Conservation (phyloP, 371 early-diverging fungal species). For the Entomophthora muscae region DNA sequence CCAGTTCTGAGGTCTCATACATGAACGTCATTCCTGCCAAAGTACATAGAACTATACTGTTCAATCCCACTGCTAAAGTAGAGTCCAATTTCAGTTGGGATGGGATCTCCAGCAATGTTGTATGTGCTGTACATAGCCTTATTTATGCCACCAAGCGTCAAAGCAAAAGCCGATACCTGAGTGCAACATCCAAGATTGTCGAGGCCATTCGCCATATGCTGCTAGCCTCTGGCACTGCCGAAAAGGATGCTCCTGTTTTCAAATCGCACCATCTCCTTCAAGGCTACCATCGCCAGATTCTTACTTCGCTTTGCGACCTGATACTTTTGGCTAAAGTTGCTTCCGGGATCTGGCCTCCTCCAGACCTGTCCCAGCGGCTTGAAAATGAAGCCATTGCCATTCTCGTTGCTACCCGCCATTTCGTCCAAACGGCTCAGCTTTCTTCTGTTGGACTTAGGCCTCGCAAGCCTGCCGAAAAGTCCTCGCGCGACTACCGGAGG, state of each 20-base stretch:
- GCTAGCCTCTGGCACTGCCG: slow-evolving; percentile 52
- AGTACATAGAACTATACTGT: background rate
- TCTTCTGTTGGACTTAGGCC: slow-evolving; percentile 27
- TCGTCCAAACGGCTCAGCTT: slow-evolving; percentile 52
- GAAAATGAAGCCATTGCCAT: slow-evolving; percentile 38
- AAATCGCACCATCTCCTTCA: slow-evolving; percentile 39
- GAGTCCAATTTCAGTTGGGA: slow-evolving; percentile 32
- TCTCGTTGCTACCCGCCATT: slow-evolving; percentile 47
- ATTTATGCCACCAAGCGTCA: slow-evolving; percentile 31
- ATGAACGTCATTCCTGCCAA: slow-evolving; percentile 4
- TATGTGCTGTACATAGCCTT: slow-evolving; percentile 39
- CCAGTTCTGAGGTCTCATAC: background rate
- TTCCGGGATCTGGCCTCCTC: slow-evolving; percentile 60
- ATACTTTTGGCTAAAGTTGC: slow-evolving; percentile 72
- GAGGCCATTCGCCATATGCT: slow-evolving; percentile 71
- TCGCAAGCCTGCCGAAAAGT: background rate
- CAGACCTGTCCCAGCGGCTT: slow-evolving; percentile 45
- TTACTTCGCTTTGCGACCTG: slow-evolving; percentile 59
- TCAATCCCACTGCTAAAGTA: background rate
- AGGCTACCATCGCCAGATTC: slow-evolving; percentile 58
- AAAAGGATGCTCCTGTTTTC: slow-evolving; percentile 40
- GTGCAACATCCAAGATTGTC: slow-evolving; percentile 32
- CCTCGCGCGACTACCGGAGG: background rate
- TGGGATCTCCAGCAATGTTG: slow-evolving; percentile 34
- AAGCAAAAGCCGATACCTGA: slow-evolving; percentile 32